Evolutionary conservation across 805 yeast genomes (phyloP).

Genomic region (Saturnispora serradocipensis): DNA sequence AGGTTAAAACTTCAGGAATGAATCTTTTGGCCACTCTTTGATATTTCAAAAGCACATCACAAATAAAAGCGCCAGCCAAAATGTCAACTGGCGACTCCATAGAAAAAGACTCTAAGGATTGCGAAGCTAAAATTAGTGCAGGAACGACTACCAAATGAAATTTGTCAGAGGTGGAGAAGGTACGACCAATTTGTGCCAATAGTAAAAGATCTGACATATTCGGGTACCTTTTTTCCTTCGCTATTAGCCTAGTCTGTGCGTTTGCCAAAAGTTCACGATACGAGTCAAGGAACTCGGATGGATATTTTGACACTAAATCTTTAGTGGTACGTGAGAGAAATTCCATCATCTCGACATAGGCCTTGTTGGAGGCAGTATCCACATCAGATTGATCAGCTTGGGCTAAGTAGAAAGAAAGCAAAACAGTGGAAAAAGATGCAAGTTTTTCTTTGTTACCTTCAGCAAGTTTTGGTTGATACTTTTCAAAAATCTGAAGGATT

Average conservation of each 20-base stretch:
- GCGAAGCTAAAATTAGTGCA: constrained; percentile 61
- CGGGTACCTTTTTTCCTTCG: constrained; percentile 22
- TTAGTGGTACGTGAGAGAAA: constrained; percentile 39
- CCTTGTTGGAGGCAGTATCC: constrained; percentile 16
- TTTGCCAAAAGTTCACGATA: constrained; percentile 48
- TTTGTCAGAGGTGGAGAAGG: constrained; percentile 92
- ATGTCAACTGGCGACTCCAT: constrained; percentile 20
- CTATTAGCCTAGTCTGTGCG: constrained; percentile 45
- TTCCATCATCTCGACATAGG: constrained; percentile 26
- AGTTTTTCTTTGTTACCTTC: constrained; percentile 73
- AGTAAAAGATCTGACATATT: constrained; percentile 51
- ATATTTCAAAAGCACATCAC: constrained; percentile 56
- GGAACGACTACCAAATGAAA: constrained; percentile 90
- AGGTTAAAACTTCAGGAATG: constrained; percentile 67
- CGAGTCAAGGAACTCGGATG: constrained; percentile 50
- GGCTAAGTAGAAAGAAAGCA: constrained; percentile 53
- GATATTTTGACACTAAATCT: constrained; percentile 55
- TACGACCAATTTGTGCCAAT: constrained; percentile 60
- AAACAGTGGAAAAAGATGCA: constrained; percentile 50
- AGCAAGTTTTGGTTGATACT: constrained; percentile 68
- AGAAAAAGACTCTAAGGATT: constrained; percentile 46
- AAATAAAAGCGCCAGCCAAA: constrained; percentile 56
- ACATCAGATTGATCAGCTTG: constrained; percentile 32
- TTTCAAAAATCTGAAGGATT: constrained; percentile 46
- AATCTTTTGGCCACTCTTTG: constrained; percentile 75